Base-by-base conservation (phyloP, 2,329 filamentous ascomycete genomes). In the Exophiala mesophila region DNA sequence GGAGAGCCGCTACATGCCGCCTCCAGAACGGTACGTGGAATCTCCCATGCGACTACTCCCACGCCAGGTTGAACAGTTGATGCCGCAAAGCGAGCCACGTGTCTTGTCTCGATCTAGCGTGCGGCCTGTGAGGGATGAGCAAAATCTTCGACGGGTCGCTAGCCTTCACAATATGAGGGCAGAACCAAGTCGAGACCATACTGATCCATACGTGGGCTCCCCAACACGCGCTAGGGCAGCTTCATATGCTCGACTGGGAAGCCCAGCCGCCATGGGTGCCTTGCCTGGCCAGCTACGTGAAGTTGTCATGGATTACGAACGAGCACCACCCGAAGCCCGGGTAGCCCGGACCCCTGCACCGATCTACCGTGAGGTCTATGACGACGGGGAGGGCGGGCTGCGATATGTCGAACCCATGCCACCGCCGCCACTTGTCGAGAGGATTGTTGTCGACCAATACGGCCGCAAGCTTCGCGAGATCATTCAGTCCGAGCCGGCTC, bases 401-500 rank as follows among this genome's bases (percentile, higher is more conserved):
- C 70, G 68, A 28, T 56, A 62, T 39, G 44, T 58, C 34, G 57
- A 65, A 36, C 55, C 62, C 20, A 54, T 59, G 29, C 64, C 63
- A 23, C 64, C 63, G n/a, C 70, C 70, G 36, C 71, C 76, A 5
- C 73, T 76, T 13, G 68, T 76, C 33, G 70, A 81, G 41, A 79
- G 82, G 48, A 83, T 95, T 50, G 73, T 94, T 23, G 72, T 94
- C 41, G 89, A 96, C 64, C 80, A 85, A 49, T 86, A 82, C 63
- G 88, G 88, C 29, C 85, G 86, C 60, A 80, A 87, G 59, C 96
- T 89, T 65, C 77, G 78, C 47, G 77, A 79, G 50, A 70, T 72
- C 30, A 63, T 74, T 4, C 61, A 68, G 26, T 58, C 62, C 9
- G 61, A 66, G 12, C 55, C 60, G 53, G 43, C 63, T 55, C 13